phyloP scores from a whole-genome alignment of 495 filamentous ascomycete species.

The Tuber magnatum region DNA sequence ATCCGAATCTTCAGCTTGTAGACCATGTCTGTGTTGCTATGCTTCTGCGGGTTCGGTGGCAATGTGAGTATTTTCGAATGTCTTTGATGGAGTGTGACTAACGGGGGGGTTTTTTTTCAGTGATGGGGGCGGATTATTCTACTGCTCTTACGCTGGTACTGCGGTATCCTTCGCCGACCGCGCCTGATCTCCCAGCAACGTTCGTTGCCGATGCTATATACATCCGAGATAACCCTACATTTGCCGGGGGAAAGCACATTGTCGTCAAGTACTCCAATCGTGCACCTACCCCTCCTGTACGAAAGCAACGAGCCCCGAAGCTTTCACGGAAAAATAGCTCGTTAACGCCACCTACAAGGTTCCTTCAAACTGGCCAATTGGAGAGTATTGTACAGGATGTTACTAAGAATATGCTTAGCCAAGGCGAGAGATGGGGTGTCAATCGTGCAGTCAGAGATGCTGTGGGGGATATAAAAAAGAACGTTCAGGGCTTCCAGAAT shows the following conservation, averaged over 20 bases:
- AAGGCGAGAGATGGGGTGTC: conserved; percentile 78
- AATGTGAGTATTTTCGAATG: conserved; percentile 53
- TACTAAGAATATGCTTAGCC: conserved; percentile 71
- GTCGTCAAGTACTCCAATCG: conserved; percentile 77
- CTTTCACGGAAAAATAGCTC: conserved; percentile 44
- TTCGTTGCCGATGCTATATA: conserved; percentile 87
- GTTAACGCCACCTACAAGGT: conserved; percentile 52
- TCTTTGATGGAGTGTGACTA: background rate
- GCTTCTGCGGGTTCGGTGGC: conserved; percentile 87
- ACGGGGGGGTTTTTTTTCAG: conserved; percentile 43
- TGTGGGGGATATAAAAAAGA: conserved; percentile 70
- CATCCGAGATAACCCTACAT: conserved; percentile 65
- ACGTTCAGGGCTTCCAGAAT: conserved; percentile 56
- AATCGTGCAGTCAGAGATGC: conserved; percentile 87
- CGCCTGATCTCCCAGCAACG: conserved; percentile 58
- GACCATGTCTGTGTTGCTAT: conserved; percentile 88
- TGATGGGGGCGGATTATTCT: conserved; percentile 79
- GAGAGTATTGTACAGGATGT: conserved; percentile 79
- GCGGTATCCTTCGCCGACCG: conserved; percentile 62
- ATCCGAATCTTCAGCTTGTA: conserved; percentile 71
- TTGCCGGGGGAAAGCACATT: conserved; percentile 62
- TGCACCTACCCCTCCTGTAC: conserved; percentile 36
- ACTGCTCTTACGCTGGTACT: conserved; percentile 71
- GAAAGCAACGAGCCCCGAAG: background rate
- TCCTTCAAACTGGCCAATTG: conserved; percentile 50